Evolutionary conservation across 441 rosid species (phyloP), one percentile per base, ranked within the genome.

Genomic region (Euphorbia corollata): DNA sequence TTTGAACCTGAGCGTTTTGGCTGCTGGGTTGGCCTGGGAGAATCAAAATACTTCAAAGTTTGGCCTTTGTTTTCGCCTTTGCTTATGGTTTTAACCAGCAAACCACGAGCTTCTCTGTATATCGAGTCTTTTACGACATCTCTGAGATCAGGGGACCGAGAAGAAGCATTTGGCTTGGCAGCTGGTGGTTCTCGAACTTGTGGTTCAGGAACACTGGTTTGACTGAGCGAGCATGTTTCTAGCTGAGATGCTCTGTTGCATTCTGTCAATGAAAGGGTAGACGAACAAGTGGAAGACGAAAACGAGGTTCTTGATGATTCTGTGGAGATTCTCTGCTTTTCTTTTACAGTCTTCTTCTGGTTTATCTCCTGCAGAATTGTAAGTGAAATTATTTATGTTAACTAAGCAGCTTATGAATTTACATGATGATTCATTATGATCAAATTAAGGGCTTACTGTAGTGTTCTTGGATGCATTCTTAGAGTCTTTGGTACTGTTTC

Each of bases 281-380:
- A 89, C 11, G 98, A 88, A 73, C 91, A 77, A 63, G 91, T 78
- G 63, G 98, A 87, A 67, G 96, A 86, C 24, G 97, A 87, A 76
- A 81, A 80, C 0, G 94, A 82, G 75, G 85, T 83, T 64, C 86
- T 73, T 50, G 98, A 81, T 18, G 91, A 83, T 74, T 95, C 97
- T 19, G 90, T 75, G 57, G 91, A 85, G 61, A 63, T 39, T 74
- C 83, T 85, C 13, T 80, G 86, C 51, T 83, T 88, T 73, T 88
- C 93, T 73, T 78, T 88, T 16, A 63, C 39, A 32, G 74, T 73
- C 77, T 78, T 80, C 82, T 81, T 87, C 68, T 60, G 80, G 15
- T 72, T 75, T 59, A 70, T 87, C 62, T 74, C 94, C 99, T 94
- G 91, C 82, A 84, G 5, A 50, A 78, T 48, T 60, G 56, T 57